These are phyloP conservation scores for Termitomyces sp. DNA, from an alignment of 768 basidiomycete genomes.

Conservation along the genomic window DNA sequence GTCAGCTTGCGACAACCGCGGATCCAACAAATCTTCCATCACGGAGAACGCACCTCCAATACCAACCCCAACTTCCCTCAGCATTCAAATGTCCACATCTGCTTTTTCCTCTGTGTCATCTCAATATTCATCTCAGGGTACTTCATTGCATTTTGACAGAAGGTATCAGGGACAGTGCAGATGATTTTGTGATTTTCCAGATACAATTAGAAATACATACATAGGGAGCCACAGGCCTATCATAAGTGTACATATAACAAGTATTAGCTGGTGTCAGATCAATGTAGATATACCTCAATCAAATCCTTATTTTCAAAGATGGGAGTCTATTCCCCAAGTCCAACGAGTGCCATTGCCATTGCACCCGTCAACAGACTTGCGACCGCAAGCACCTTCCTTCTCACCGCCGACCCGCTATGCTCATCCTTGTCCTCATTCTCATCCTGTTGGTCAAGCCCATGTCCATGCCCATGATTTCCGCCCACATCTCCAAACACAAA, in stretches of 20 bases:
- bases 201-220: background rate
- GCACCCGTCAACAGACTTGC: slow-evolving; percentile 58
- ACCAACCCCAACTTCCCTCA: no score
- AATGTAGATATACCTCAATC: background rate
- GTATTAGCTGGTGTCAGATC: background rate
- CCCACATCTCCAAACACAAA: slow-evolving; percentile 69
- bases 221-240: background rate
- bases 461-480: slow-evolving; percentile 26
- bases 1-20: background rate
- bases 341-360: slow-evolving; percentile 56
- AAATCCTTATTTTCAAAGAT: background rate
- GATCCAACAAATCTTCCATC: background rate
- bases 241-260: background rate
- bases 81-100: background rate
- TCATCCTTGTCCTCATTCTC: slow-evolving; percentile 6
- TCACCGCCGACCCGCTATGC: slow-evolving; percentile 14
- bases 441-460: slow-evolving; percentile 9
- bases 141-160: background rate
- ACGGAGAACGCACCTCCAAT: background rate
- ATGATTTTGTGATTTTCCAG: background rate
- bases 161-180: background rate
- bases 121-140: background rate
- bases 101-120: background rate
- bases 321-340: slow-evolving; percentile 32
- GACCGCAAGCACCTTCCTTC: slow-evolving; percentile 47